Percentiles rank a stretch among this genome's conserved stretches.
These are phyloP conservation scores for Jatropha multifida DNA, from an alignment of 441 rosid species.

Conservation along the genomic window DNA sequence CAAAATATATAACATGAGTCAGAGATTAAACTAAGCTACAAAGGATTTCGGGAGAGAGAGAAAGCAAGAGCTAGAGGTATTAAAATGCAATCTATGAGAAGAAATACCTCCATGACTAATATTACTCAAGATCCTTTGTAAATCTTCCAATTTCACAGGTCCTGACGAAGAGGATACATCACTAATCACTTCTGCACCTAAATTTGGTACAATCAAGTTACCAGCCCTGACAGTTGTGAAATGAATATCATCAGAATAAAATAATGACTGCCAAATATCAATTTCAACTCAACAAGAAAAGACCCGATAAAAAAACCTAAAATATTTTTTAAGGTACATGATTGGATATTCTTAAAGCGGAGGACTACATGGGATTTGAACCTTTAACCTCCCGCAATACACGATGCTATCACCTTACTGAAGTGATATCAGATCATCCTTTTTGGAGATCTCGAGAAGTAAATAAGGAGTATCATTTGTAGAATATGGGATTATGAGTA, in stretches of 20 bases:
- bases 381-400: no score
- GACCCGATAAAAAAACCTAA: no score
- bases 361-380: no score
- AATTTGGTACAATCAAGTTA: constrained; percentile 61
- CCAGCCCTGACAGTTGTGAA: constrained; percentile 62
- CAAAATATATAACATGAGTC: constrained; percentile 31
- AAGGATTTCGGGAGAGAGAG: constrained; percentile 1
- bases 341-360: no score
- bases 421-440: no score
- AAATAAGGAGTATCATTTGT: no score
- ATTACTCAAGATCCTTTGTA: constrained; percentile 87
- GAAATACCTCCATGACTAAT: constrained; percentile 66
- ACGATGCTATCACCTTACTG: no score
- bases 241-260: constrained; percentile 12
- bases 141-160: constrained; percentile 82
- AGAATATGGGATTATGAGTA: no score
- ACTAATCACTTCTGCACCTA: constrained; percentile 64
- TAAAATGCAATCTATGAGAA: constrained; percentile 7
- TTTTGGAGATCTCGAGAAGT: no score
- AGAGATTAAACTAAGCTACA: constrained; percentile 18
- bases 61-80: background rate
- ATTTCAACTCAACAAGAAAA: background rate
- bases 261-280: background rate
- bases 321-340: no score
- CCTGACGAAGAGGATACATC: constrained; percentile 79